Percentiles rank a stretch among this genome's conserved stretches.
These are phyloP conservation scores for Baorangia bicolor DNA, from an alignment of 768 basidiomycete genomes.

Conservation along the genomic window DNA sequence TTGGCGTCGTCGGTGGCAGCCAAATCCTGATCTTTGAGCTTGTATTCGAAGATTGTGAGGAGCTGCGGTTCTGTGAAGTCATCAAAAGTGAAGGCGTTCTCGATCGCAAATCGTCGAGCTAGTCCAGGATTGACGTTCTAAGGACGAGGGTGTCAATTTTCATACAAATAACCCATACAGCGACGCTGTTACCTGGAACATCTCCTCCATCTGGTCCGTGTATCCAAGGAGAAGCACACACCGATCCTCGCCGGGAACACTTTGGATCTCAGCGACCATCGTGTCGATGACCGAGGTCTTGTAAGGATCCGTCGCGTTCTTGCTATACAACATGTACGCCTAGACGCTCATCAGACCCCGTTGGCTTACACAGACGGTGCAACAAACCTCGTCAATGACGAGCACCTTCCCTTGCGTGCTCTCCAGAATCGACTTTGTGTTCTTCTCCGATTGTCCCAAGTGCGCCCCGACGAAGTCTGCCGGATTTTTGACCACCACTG, in stretches of 20 bases:
- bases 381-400: slow-evolving; percentile 64
- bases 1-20: slow-evolving; percentile 58
- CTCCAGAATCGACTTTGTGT: slow-evolving; percentile 64
- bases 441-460: slow-evolving; percentile 59
- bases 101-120: slow-evolving; percentile 64
- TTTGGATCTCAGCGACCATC: slow-evolving; percentile 73
- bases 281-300: slow-evolving; percentile 75
- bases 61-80: slow-evolving; percentile 61
- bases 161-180: background rate
- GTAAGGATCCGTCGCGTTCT: slow-evolving; percentile 43
- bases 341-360: slow-evolving; percentile 20
- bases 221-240: slow-evolving; percentile 69
- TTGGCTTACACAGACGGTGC: background rate
- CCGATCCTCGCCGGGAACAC: slow-evolving; percentile 65
- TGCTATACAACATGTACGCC: slow-evolving; percentile 69
- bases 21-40: slow-evolving; percentile 58
- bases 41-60: slow-evolving; percentile 49
- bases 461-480: slow-evolving; percentile 62
- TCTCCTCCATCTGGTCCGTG: slow-evolving; percentile 63
- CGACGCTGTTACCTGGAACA: slow-evolving; percentile 59
- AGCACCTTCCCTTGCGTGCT: slow-evolving; percentile 63
- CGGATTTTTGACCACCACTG: slow-evolving; percentile 68
- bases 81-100: slow-evolving; percentile 65
- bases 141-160: background rate
- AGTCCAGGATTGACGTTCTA: slow-evolving; percentile 75